A percentile compares a stretch with the other conserved stretches of the same genome.
phyloP scores from a whole-genome alignment of 257 asterid species.

The Lavandula angustifolia region DNA sequence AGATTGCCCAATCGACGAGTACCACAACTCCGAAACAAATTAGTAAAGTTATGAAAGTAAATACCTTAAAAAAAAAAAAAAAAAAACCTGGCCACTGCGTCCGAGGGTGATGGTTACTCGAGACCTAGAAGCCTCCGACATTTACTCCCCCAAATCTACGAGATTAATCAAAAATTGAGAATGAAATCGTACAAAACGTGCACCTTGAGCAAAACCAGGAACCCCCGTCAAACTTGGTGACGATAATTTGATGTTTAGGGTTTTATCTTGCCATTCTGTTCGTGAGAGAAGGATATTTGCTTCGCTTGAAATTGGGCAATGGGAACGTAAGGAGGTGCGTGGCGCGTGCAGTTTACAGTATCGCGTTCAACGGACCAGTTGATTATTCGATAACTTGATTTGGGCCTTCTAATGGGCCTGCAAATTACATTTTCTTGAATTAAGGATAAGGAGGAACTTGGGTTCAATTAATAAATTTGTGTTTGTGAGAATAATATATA shows the following conservation, averaged over 20 bases:
- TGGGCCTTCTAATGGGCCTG: neutral
- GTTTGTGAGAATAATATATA: no score
- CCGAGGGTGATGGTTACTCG: conserved; percentile 87
- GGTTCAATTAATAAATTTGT: no score
- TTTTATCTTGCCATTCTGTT: conserved; percentile 18
- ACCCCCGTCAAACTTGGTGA: conserved; percentile 9
- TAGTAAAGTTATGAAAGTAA: neutral
- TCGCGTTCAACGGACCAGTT: no score
- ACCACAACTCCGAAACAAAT: neutral
- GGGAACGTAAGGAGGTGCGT: no score
- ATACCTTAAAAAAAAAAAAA: neutral
- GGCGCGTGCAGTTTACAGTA: no score
- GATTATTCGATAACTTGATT: neutral
- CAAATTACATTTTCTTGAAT: no score
- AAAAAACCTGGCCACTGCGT: conserved; percentile 72
- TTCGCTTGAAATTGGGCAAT: neutral
- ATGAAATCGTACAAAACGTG: neutral
- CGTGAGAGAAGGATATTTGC: conserved; percentile 16
- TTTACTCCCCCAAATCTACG: conserved; percentile 38
- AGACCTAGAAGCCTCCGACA: conserved; percentile 78
- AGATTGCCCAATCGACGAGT: neutral
- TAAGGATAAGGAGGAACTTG: no score
- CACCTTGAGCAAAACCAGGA: neutral
- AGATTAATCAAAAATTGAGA: conserved; percentile 12
- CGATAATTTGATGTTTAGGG: conserved; percentile 35